These are phyloP conservation scores for Neofusicoccum parvum DNA, from an alignment of 2,329 filamentous ascomycete genomes.

Conservation along the genomic window DNA sequence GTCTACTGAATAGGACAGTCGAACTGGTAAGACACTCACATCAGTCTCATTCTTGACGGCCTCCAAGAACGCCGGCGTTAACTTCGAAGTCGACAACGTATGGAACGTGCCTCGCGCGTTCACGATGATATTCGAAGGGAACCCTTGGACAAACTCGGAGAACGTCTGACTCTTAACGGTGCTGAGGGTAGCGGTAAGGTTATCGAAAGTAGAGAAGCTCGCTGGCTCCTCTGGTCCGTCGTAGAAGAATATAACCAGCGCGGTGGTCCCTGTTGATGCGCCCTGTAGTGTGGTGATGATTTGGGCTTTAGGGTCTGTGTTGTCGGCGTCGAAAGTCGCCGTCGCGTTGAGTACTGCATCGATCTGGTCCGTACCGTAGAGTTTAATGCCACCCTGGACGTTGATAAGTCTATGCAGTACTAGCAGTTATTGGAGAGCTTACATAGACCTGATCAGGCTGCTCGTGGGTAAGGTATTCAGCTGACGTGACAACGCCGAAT, in stretches of 20 bases:
- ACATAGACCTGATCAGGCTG: neutral
- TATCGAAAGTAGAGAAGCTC: neutral
- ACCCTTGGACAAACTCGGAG: neutral
- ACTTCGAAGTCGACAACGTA: neutral
- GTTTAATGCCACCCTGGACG: neutral
- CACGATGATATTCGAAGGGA: neutral
- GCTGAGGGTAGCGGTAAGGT: neutral
- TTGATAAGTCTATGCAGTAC: neutral
- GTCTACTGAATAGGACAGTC: neutral
- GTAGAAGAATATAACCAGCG: neutral
- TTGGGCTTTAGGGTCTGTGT: neutral
- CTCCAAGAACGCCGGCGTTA: neutral
- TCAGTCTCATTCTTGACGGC: constrained; percentile 4
- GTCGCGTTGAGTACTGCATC: neutral
- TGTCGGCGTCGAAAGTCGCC: neutral
- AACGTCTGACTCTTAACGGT: neutral
- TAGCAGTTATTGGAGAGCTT: neutral
- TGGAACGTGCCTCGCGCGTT: constrained; percentile 4
- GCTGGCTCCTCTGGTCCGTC: neutral
- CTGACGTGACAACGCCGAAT: constrained; percentile 39
- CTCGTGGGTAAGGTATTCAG: neutral
- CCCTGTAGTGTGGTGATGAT: constrained; percentile 2
- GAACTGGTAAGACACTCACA: neutral
- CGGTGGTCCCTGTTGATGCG: neutral
- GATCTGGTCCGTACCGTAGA: neutral